Evolutionary conservation across 2,329 filamentous ascomycete genomes (phyloP).

Genomic region (Verticillium tricorpus): DNA sequence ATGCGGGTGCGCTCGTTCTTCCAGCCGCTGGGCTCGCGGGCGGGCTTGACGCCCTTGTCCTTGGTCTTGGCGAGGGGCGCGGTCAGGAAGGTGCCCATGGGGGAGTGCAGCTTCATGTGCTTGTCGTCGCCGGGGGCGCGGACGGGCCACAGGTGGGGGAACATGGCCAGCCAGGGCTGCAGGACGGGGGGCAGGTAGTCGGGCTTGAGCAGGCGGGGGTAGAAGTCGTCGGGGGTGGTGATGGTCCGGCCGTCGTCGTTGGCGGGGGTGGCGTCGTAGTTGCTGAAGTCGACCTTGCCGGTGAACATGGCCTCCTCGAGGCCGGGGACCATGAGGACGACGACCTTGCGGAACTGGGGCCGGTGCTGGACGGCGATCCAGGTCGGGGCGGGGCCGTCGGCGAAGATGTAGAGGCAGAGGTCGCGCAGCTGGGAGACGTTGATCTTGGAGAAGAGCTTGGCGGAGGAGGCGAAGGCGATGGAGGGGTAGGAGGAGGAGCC

Average conservation of each 20-base stretch:
- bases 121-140: conserved; percentile 82
- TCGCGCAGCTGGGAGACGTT: conserved; percentile 59
- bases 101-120: conserved; percentile 77
- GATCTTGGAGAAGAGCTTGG: conserved; percentile 57
- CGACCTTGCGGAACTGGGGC: conserved; percentile 69
- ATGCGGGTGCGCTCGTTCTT: conserved; percentile 76
- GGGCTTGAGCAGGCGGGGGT: conserved; percentile 47
- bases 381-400: conserved; percentile 59
- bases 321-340: conserved; percentile 87
- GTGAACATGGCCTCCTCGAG: conserved; percentile 89
- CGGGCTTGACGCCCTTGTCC: conserved; percentile 54
- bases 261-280: conserved; percentile 29
- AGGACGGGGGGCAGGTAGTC: conserved; percentile 50
- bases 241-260: conserved; percentile 19
- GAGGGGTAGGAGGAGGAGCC: conserved; percentile 54
- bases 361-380: conserved; percentile 62
- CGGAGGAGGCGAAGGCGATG: conserved; percentile 52
- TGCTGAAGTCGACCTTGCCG: conserved; percentile 45
- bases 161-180: conserved; percentile 72
- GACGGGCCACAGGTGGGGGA: conserved; percentile 84
- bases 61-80: conserved; percentile 63
- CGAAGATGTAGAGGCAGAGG: conserved; percentile 61
- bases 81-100: conserved; percentile 77
- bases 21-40: conserved; percentile 61
- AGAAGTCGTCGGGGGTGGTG: conserved; percentile 55